Base-by-base conservation (phyloP, 495 filamentous ascomycete species). In the Chaetomium tenue region DNA sequence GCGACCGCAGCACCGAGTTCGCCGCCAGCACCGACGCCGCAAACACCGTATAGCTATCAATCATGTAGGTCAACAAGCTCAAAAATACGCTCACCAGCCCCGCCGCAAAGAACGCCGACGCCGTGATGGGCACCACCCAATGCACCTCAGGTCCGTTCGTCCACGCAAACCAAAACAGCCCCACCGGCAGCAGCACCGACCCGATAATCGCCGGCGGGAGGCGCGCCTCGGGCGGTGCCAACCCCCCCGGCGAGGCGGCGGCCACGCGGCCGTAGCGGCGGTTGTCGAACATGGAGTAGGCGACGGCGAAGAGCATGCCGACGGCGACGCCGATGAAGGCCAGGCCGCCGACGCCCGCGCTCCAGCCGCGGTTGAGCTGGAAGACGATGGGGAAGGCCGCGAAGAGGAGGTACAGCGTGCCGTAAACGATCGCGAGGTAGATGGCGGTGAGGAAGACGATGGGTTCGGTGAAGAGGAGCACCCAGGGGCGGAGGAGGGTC, bases 321-420 rank as follows among this genome's bases (percentile, higher is more conserved):
- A 94, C 83, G 58, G 92, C 84, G 7, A 96, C 75, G 28, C 92
- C 91, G 30, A 91, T 69, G 71, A 97, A 97, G 12, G 89, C 86
- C 3, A 93, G 78, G 3, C 93, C 93, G 4, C 85, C 83, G 66
- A 91, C 84, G 73, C 88, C 91, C 5, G 89, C 77, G 9, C 79
- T 80, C 77, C 95, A 89, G 25, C 84, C 85, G 67, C 95, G 88
- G 23, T 87, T 79, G 30, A 84, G 75, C 61, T 84, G 72, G 76
- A 92, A 98, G 44, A 96, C 88, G 62, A 96, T 80, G 47, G 91
- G 86, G 76, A 95, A 96, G 5, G 92, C 91, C 28, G 90, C 90
- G 72, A 98, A 96, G 73, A 94, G 89, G 33, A 97, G 82, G 73
- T 98, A 97, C 1, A 97, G 76, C 13, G 92, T 91, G 44, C 91